Evolutionary conservation across 768 basidiomycete species (phyloP).

Genomic region (Chalciporus chontae): DNA sequence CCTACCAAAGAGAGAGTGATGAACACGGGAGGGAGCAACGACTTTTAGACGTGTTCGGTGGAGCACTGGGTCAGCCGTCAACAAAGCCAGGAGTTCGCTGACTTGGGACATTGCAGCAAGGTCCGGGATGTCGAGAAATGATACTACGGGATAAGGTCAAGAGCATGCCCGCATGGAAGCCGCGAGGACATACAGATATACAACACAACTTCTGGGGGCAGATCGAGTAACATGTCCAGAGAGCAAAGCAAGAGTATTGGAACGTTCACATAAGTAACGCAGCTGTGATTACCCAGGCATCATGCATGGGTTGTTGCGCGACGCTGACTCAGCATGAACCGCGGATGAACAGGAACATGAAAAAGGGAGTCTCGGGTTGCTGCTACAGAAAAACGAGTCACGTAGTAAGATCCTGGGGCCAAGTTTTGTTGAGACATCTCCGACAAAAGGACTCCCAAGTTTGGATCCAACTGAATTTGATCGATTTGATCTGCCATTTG

Average conservation of each 20-base stretch:
- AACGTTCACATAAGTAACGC: background rate
- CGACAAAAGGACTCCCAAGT: background rate
- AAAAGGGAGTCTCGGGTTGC: background rate
- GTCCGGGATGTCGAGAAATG: constrained; percentile 73
- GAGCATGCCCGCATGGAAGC: background rate
- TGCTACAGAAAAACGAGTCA: background rate
- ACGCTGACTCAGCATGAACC: constrained; percentile 11
- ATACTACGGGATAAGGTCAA: constrained; percentile 38
- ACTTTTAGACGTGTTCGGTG: constrained; percentile 59
- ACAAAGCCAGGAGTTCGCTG: constrained; percentile 42
- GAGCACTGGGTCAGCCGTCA: constrained; percentile 61
- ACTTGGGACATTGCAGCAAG: constrained; percentile 50
- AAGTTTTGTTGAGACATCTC: background rate
- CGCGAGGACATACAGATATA: constrained; percentile 48
- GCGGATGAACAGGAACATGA: background rate
- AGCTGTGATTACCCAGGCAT: too few species aligned
- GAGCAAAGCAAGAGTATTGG: background rate
- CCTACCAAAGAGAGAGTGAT: constrained; percentile 60
- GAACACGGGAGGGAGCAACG: constrained; percentile 63
- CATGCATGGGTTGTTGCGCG: too few species aligned
- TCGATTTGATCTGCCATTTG: background rate
- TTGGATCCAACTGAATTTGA: constrained; percentile 4
- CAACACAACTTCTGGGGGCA: constrained; percentile 57
- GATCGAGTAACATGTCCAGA: constrained; percentile 21
- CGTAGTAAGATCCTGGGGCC: background rate